Conservation (phyloP, 257 asterid genomes). For the Nicotiana tomentosiformis region DNA sequence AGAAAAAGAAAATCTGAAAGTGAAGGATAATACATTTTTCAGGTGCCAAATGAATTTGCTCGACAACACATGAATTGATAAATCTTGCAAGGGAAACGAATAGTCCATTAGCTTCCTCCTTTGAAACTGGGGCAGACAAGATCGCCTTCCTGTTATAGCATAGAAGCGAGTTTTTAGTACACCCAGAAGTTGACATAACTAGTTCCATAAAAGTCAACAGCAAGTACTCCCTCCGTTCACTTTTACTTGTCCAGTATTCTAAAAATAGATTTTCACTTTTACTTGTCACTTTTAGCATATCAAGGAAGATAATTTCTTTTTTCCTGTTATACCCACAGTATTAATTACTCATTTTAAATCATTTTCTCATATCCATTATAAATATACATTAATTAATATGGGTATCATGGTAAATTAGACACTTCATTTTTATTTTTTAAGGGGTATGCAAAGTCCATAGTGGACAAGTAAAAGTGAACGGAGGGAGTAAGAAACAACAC, state of each 20-base stretch:
- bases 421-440: too few species aligned
- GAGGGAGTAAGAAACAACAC: not conserved
- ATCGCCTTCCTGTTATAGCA: constrained; percentile 56
- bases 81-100: constrained; percentile 55
- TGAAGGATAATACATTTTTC: constrained; percentile 54
- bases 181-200: not conserved
- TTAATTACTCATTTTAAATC: too few species aligned
- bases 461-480: too few species aligned
- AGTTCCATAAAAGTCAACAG: not conserved
- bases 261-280: too few species aligned
- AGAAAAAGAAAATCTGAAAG: not conserved
- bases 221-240: not conserved
- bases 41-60: constrained; percentile 74
- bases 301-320: too few species aligned
- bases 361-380: too few species aligned
- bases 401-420: too few species aligned
- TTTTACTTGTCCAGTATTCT: too few species aligned
- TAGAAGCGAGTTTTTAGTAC: not conserved
- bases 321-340: too few species aligned
- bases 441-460: too few species aligned
- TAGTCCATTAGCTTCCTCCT: constrained; percentile 49
- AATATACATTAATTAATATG: too few species aligned
- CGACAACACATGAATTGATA: constrained; percentile 49
- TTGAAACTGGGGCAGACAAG: constrained; percentile 41
- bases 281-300: too few species aligned